These are phyloP conservation scores for Epichloe coenophiala DNA, from an alignment of 2,329 filamentous ascomycete species.

Conservation along the genomic window DNA sequence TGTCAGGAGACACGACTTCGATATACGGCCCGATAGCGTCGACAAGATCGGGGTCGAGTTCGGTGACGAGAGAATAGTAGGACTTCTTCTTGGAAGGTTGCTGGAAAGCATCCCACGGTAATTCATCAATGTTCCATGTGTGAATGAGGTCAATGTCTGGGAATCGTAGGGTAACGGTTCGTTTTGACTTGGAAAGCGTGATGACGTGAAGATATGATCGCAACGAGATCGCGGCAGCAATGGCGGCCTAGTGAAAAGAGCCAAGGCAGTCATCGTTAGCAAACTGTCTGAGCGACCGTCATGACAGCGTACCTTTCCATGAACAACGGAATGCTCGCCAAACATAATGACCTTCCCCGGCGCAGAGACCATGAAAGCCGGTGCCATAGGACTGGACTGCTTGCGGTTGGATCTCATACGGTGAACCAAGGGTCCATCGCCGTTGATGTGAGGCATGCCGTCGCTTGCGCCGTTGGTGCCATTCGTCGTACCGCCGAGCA, in stretches of 20 bases:
- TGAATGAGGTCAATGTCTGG: slow-evolving; percentile 82
- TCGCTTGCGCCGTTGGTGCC: slow-evolving; percentile 14
- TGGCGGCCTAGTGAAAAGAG: slow-evolving; percentile 53
- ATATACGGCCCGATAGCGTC: slow-evolving; percentile 72
- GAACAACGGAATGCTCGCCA: slow-evolving; percentile 94
- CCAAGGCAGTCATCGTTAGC: not conserved
- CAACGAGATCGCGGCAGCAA: slow-evolving; percentile 88
- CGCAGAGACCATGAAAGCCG: slow-evolving; percentile 93
- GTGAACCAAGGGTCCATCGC: slow-evolving; percentile 20
- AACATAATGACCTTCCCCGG: slow-evolving; percentile 98
- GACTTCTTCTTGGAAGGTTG: slow-evolving; percentile 78
- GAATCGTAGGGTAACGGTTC: slow-evolving; percentile 78
- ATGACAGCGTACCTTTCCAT: slow-evolving; percentile 59
- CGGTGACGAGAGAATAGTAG: slow-evolving; percentile 81
- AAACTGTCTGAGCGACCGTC: not conserved
- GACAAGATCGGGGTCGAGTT: slow-evolving; percentile 70
- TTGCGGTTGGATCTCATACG: slow-evolving; percentile 36
- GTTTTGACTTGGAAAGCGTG: slow-evolving; percentile 79
- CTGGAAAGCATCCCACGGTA: slow-evolving; percentile 78
- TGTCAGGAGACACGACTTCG: slow-evolving; percentile 50
- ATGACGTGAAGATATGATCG: slow-evolving; percentile 95
- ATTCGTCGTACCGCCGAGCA: slow-evolving; percentile 12
- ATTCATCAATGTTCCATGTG: slow-evolving; percentile 83
- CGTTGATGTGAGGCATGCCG: slow-evolving; percentile 18
- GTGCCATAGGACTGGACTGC: slow-evolving; percentile 55